Base-by-base conservation (phyloP, 2,329 filamentous ascomycete genomes). In the Verticillium dahliae region DNA sequence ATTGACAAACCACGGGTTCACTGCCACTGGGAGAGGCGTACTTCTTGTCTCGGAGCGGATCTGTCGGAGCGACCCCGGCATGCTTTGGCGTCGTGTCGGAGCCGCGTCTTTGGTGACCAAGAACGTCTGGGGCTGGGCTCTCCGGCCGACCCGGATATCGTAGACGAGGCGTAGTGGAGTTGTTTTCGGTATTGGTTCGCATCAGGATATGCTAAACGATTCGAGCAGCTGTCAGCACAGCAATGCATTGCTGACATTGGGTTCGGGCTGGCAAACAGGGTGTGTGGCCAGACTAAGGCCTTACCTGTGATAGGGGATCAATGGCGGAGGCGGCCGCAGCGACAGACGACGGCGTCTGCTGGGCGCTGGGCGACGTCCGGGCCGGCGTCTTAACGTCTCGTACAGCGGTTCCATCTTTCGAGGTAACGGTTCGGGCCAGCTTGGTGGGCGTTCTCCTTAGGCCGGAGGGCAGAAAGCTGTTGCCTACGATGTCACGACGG, bases 111-210 rank as follows among this genome's bases (percentile, higher is more conserved):
- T 75, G 71, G 13, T 75, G 64, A 18, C 27, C 14, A 56, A 33
- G 54, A 5, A 66, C 72, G 60, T 81, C 81, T 65, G 75, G 71
- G 18, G 74, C 72, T 37, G 81, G 78, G 63, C 77, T 83, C 7
- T 88, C 87, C 31, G 82, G 78, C 18, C 79, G 77, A 63, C 78
- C 76, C 62, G 81, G 72, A 65, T 77, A 79, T 59, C 85, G 81
- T 34, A 88, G 73, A 63, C 82, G 81, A 59, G 84, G 79, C 10
- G 84, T 78, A 13, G 18, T 13, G 60, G 86, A 82, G 9, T 84
- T 81, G 60, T 79, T 80, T 61, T 85, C 81, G 52, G 87, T 88
- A 69, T 86, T 89, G 60, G 87, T 90, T 67, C 89, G 84, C 69
- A 87, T 81, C 60, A 90, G 78, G 56, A 88, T 88, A 68, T 87